A percentile compares a stretch with the other conserved stretches of the same genome.
Evolutionary conservation across 257 asterid genomes (phyloP).

Genomic region (Solanum pennellii): DNA sequence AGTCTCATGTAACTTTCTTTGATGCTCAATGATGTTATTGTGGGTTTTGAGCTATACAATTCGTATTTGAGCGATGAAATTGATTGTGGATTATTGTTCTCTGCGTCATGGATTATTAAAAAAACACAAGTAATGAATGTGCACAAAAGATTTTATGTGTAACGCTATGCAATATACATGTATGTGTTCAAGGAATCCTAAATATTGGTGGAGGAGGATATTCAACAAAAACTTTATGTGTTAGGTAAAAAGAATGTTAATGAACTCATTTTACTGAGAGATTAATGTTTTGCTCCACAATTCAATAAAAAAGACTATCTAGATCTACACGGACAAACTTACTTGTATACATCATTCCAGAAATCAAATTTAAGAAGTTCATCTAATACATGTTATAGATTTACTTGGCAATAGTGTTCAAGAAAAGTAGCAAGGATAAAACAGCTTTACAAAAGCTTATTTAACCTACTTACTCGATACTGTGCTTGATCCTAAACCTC

Average conservation of each 20-base stretch:
- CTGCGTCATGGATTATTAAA: not conserved
- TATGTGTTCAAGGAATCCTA: not conserved
- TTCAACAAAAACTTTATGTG: not conserved
- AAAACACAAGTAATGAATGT: not conserved
- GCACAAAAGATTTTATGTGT: not conserved
- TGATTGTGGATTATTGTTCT: not conserved
- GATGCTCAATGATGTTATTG: not conserved
- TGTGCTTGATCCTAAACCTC: too few relatives aligned
- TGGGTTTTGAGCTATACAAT: not conserved
- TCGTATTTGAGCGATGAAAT: not conserved
- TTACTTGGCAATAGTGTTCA: too few relatives aligned
- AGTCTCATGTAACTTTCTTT: too few relatives aligned
- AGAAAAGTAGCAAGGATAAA: too few relatives aligned
- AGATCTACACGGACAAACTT: too few relatives aligned
- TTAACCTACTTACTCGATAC: too few relatives aligned
- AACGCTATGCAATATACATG: not conserved
- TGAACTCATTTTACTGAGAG: not conserved
- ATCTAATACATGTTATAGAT: too few relatives aligned
- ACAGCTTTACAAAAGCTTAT: too few relatives aligned
- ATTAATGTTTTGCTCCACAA: not conserved
- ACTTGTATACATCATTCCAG: too few relatives aligned
- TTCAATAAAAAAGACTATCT: not conserved
- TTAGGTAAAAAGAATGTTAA: not conserved
- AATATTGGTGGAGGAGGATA: not conserved
- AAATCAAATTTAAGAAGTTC: too few relatives aligned